These are phyloP conservation scores for Barnettozyma vustinii DNA, from an alignment of 805 yeast species.

Conservation along the genomic window DNA sequence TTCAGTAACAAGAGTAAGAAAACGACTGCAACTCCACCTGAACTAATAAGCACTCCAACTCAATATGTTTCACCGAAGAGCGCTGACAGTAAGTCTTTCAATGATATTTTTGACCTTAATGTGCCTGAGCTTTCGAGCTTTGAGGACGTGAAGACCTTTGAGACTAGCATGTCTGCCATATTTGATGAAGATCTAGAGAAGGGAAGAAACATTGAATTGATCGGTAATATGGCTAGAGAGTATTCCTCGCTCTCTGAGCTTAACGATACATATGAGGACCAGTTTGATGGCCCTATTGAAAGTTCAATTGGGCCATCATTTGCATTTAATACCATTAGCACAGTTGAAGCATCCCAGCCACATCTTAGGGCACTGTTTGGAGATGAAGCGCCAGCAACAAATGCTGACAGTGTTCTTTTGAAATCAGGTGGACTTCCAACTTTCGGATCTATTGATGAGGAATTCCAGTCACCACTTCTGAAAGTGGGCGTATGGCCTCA, in stretches of 20 bases:
- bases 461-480: conserved; percentile 18
- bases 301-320: background rate
- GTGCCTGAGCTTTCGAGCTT: conserved; percentile 14
- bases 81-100: background rate
- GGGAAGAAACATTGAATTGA: background rate
- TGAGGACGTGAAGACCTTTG: conserved; percentile 20
- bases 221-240: background rate
- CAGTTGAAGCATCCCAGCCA: background rate
- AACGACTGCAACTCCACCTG: background rate
- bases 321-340: background rate
- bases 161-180: conserved; percentile 21
- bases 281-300: background rate
- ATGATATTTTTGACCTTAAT: conserved; percentile 6
- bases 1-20: conserved; percentile 7
- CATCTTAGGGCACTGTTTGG: conserved; percentile 2
- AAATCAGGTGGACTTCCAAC: conserved; percentile 7
- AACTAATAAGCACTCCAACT: background rate
- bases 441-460: conserved; percentile 18
- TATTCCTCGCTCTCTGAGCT: background rate
- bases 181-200: conserved; percentile 16
- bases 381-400: background rate
- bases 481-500: conserved; percentile 17
- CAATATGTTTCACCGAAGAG: background rate
- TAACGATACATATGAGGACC: background rate
- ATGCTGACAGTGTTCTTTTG: no score